These are phyloP conservation scores for Tylopilus subfusipes DNA, from an alignment of 768 basidiomycete genomes.

Conservation along the genomic window DNA sequence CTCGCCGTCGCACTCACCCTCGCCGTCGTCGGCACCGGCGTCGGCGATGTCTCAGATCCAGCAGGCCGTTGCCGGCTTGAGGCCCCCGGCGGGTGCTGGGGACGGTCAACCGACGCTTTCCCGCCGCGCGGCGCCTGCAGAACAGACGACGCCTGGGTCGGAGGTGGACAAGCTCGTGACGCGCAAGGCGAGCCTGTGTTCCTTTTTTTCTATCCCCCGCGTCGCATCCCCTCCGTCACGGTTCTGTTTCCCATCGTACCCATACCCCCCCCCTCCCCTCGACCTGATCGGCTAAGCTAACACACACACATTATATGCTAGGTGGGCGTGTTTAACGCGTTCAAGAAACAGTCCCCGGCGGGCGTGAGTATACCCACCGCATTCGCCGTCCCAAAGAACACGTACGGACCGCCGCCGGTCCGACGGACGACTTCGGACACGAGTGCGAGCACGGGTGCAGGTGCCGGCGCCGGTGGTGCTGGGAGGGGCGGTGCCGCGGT, in stretches of 20 bases:
- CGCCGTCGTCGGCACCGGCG: background rate
- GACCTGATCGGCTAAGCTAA: no score
- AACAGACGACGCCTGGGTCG: conserved; percentile 4
- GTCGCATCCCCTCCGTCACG: no score
- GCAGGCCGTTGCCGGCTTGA: background rate
- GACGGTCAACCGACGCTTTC: background rate
- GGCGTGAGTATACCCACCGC: conserved; percentile 39
- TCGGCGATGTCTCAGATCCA: background rate
- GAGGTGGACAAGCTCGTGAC: conserved; percentile 28
- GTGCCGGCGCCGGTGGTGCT: no score
- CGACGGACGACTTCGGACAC: conserved; percentile 32
- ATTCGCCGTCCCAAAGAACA: conserved; percentile 41
- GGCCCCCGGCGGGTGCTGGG: background rate
- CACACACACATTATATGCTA: no score
- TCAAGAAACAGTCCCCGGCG: conserved; percentile 36
- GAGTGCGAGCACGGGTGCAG: no score
- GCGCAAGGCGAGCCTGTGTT: conserved; percentile 24
- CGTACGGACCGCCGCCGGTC: conserved; percentile 52
- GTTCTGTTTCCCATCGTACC: no score
- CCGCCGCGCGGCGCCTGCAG: background rate
- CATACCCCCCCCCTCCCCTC: background rate
- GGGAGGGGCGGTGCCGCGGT: background rate
- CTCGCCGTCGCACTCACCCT: background rate
- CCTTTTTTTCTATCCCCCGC: no score
- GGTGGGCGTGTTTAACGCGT: conserved; percentile 21